Evolutionary conservation across 2,329 filamentous ascomycete species (phyloP), one percentile per base, ranked within the genome.

Genomic region (Coniochaeta sp.): DNA sequence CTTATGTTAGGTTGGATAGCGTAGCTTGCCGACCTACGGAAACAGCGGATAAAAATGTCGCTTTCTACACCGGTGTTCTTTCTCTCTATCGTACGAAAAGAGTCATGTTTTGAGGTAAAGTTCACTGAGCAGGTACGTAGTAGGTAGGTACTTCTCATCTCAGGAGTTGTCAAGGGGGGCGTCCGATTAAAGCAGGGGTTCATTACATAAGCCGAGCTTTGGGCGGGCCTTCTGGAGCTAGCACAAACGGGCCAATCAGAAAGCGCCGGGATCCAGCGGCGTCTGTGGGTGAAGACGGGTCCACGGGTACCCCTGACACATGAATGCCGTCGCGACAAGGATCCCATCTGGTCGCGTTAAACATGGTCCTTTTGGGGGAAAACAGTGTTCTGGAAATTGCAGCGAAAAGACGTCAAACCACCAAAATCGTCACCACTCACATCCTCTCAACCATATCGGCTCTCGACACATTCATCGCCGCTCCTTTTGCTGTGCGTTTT

Each of bases 301-400:
- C 5, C 30, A 5, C 10, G 10, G 30, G 30, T 32, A 38, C 50
- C 54, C 54, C 54, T 36, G 68, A 71, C 71, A 72, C 68, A 71
- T 69, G n/a, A n/a, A n/a, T n/a, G 66, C 65, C 61, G 66, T 70
- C 68, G 70, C 70, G 69, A 73, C 69, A 70, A 64, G 71, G 69
- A 66, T 61, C 61, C 24, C 17, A 24, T 42, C 44, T 40, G 14
- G 55, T 57, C 58, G 60, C 57, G 60, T 58, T 2, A 52, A 52
- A 28, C 47, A 30, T 52, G 22, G 3, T 4, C 17, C 12, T 17
- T n/a, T 28, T 17, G 22, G 26, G 47, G 26, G 42, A 19, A 47
- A 52, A 52, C 47, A 52, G 47, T 14, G 24, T 52, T 28, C 26
- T 52, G 47, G 47, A 52, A 52, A 52, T 52, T 52, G 47, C 47